These are phyloP conservation scores for Mucuna pruriens DNA, from an alignment of 306 rosid species.

Conservation along the genomic window DNA sequence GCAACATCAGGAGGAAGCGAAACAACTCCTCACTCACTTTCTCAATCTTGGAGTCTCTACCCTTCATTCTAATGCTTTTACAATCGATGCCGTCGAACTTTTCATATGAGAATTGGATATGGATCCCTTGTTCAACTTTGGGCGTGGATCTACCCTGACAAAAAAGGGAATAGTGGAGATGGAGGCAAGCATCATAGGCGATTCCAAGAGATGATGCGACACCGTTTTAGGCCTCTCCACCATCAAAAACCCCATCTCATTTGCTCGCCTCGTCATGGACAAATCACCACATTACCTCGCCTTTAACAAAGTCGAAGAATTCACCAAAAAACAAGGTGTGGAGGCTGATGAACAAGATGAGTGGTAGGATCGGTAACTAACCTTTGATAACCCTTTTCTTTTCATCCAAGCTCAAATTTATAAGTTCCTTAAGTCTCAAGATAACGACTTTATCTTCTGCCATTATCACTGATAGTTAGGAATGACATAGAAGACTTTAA, in stretches of 20 bases:
- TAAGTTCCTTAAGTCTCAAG: too few species aligned
- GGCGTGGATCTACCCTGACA: constrained; percentile 90
- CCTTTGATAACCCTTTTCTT: too few species aligned
- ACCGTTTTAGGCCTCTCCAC: constrained; percentile 86
- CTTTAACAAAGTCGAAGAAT: constrained; percentile 83
- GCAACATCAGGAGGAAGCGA: constrained; percentile 83
- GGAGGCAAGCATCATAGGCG: constrained; percentile 99
- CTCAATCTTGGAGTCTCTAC: constrained; percentile 85
- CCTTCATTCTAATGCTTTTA: constrained; percentile 69
- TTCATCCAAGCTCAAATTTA: too few species aligned
- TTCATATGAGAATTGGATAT: constrained; percentile 86
- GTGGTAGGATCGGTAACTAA: too few species aligned
- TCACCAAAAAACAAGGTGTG: constrained; percentile 86
- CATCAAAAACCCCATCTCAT: constrained; percentile 83
- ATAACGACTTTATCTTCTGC: too few species aligned
- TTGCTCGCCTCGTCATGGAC: constrained; percentile 96
- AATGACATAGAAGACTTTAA: too few species aligned
- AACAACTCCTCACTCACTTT: constrained; percentile 77
- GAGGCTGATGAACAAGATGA: too few species aligned
- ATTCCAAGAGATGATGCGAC: constrained; percentile 81
- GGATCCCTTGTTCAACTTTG: constrained; percentile 87
- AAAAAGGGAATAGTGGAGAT: constrained; percentile 88
- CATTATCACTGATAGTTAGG: too few species aligned
- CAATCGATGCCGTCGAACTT: constrained; percentile 91
- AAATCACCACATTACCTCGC: constrained; percentile 96